These are phyloP conservation scores for Sporothrix mexicana DNA, from an alignment of 2,329 filamentous ascomycete genomes.

Conservation along the genomic window DNA sequence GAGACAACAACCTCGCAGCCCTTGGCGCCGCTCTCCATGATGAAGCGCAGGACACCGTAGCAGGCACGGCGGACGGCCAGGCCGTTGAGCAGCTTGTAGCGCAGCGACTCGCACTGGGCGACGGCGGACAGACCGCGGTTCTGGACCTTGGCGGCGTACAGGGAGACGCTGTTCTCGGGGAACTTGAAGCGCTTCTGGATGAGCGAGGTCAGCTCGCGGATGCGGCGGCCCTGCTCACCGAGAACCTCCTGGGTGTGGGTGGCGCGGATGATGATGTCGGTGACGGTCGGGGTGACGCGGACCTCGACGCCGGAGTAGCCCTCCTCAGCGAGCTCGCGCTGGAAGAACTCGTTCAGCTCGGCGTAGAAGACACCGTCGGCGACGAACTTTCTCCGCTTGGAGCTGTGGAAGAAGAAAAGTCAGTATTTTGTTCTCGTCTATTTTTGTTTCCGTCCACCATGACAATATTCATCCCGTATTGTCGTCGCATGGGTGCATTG, in stretches of 20 bases:
- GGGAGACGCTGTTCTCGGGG: slow-evolving; percentile 99
- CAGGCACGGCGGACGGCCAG: slow-evolving; percentile 97
- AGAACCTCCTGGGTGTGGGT: slow-evolving; percentile 99
- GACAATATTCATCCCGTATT: not conserved
- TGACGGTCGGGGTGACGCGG: slow-evolving; percentile 98
- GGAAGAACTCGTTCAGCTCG: slow-evolving; percentile 99
- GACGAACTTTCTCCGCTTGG: slow-evolving; percentile 93
- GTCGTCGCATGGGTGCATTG: slow-evolving; percentile 7
- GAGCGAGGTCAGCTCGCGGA: slow-evolving; percentile 99
- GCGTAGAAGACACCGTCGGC: slow-evolving; percentile 99
- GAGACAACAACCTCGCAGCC: slow-evolving; percentile 99
- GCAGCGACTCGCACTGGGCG: slow-evolving; percentile 99
- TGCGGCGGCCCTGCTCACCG: slow-evolving; percentile 99
- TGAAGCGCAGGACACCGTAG: slow-evolving; percentile 99
- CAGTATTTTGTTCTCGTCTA: slow-evolving; percentile 26
- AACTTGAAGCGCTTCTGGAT: slow-evolving; percentile 99
- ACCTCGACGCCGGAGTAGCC: slow-evolving; percentile 99
- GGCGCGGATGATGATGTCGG: slow-evolving; percentile 99
- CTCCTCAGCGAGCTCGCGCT: slow-evolving; percentile 99
- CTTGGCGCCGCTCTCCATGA: slow-evolving; percentile 99
- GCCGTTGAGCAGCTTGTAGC: slow-evolving; percentile 99
- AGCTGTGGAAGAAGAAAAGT: slow-evolving; percentile 57
- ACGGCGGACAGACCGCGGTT: slow-evolving; percentile 99
- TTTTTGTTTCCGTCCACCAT: not conserved
- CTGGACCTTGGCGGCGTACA: slow-evolving; percentile 99